These are phyloP conservation scores for Fusarium tuaranense DNA, from an alignment of 2,329 filamentous ascomycete genomes.

Conservation along the genomic window DNA sequence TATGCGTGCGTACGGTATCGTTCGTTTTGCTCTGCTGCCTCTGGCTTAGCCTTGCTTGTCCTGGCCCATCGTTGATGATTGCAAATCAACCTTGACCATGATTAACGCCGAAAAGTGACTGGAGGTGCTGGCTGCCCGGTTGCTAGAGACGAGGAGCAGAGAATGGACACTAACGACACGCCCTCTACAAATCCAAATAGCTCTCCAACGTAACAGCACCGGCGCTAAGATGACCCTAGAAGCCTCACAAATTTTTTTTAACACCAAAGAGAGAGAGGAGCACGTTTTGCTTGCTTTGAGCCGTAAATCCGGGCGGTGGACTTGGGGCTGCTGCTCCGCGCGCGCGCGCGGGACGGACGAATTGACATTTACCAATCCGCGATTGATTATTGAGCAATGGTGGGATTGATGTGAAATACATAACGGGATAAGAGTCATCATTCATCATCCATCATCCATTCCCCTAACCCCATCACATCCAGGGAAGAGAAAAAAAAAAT, in stretches of 20 bases:
- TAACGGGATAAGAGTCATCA: slow-evolving; percentile 40
- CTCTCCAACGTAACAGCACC: background rate
- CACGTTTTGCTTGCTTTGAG: slow-evolving; percentile 13
- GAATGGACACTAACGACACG: slow-evolving; percentile 16
- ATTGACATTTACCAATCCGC: background rate
- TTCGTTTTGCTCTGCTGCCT: background rate
- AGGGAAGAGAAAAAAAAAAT: background rate
- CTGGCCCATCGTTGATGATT: slow-evolving; percentile 17
- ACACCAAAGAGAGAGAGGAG: background rate
- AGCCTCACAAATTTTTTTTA: background rate
- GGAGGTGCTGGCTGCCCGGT: background rate
- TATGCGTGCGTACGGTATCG: background rate
- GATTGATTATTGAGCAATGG: background rate
- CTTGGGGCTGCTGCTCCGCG: background rate
- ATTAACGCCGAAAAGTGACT: slow-evolving; percentile 4
- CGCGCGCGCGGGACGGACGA: background rate
- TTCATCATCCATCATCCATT: slow-evolving; percentile 25
- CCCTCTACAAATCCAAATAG: slow-evolving; percentile 8
- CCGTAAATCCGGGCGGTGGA: slow-evolving; percentile 42
- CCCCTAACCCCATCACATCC: background rate
- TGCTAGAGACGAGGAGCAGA: background rate
- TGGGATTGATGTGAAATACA: background rate
- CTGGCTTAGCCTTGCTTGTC: background rate
- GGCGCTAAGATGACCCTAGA: background rate
- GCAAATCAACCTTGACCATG: slow-evolving; percentile 22